Evolutionary conservation across 2,329 filamentous ascomycete genomes (phyloP), one percentile per base, ranked within the genome.

Genomic region (Oidium heveae): DNA sequence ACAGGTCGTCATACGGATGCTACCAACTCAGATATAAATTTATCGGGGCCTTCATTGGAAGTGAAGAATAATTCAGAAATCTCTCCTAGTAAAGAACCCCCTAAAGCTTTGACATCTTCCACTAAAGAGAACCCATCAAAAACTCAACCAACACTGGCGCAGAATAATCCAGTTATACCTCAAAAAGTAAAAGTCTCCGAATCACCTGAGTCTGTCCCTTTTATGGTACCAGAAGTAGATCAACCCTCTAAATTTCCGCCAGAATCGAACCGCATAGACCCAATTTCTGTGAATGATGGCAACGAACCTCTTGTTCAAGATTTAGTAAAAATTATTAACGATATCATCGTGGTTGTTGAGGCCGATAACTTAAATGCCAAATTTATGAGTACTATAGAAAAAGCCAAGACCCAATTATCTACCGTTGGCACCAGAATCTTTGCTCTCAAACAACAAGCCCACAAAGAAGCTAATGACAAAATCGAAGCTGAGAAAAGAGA

Each of bases 311-410:
- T 94, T 37, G 84, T 96, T 22, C 87, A 95, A 68, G 86, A 96
- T 63, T 74, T 98, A 6, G 86, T 94, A 57, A 89, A 86, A 70
- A 89, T 94, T 70, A 75, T 98, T 62, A 98, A 98, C 70, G 86
- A 94, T 67, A 82, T 98, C 62, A 94, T 98, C 65, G 80, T 85
- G 9, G 86, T 93, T 50, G 81, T 95, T 66, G 94, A 95, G 67
- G 84, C 84, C 56, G 89, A 94, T 66, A 78, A 82, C 57, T 78
- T 85, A 56, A 77, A 82, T 58, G 75, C 75, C 61, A 86, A 83
- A 67, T 94, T 91, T 69, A 79, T 78, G 54, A 75, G 77, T 2
- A 82, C 86, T 0, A 80, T 98, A 56, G 72, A 75, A 61, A 88
- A 91, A 72, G 88, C 89, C 58, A 96, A 95, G 74, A 72, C 74